These are phyloP conservation scores for Blastocystis hominis DNA, from an alignment of 352 stramenopile species.

Conservation along the genomic window DNA sequence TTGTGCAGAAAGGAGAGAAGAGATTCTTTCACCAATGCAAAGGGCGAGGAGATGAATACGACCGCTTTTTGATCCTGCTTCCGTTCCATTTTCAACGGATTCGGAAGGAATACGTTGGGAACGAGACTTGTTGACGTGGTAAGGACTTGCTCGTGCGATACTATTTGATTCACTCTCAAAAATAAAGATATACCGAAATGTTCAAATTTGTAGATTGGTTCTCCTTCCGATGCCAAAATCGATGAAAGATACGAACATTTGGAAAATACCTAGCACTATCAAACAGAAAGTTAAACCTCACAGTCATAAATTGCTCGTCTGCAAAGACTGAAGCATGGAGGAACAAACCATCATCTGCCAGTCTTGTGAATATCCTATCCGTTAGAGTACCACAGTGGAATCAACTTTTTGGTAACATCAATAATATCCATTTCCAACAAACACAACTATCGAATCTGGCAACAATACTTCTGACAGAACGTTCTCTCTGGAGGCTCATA, in stretches of 20 bases:
- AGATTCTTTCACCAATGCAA: conserved; percentile 13
- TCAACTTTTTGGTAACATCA: neutral
- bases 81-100: neutral
- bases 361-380: neutral
- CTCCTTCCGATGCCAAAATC: conserved; percentile 15
- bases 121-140: neutral
- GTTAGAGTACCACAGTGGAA: neutral
- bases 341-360: conserved; percentile 24
- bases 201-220: conserved; percentile 41
- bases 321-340: conserved; percentile 16
- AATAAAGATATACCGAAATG: neutral
- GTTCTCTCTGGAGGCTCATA: conserved; percentile 27
- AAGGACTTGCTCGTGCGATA: neutral
- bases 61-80: neutral
- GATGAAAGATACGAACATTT: conserved; percentile 26
- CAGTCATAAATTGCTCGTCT: neutral
- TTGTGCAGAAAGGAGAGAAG: neutral
- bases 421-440: conserved; percentile 31
- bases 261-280: conserved; percentile 9
- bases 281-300: neutral
- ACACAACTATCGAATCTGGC: conserved; percentile 31
- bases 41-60: conserved; percentile 13
- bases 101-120: neutral
- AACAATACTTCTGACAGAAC: conserved; percentile 55
- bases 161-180: neutral